A percentile compares a stretch with the other conserved stretches of the same genome.
These are phyloP conservation scores for Solanum chiquidenum DNA, from an alignment of 257 asterid species.

Conservation along the genomic window DNA sequence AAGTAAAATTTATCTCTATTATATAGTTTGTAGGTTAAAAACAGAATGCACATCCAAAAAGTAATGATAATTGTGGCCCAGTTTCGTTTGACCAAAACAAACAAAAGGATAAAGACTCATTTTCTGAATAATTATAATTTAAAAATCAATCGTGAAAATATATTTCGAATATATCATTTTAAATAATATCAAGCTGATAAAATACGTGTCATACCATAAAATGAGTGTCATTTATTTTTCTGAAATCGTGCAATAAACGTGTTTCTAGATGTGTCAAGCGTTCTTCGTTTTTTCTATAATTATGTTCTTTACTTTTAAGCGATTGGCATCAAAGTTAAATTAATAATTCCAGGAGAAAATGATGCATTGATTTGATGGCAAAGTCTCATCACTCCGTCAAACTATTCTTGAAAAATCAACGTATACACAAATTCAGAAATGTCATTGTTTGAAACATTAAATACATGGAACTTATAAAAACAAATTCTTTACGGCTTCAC, in stretches of 20 bases:
- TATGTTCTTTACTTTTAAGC: background rate
- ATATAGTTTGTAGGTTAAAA: too few relatives aligned
- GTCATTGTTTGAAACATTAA: background rate
- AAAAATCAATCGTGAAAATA: background rate
- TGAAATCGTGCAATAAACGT: background rate
- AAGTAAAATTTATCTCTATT: too few relatives aligned
- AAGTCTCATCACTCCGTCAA: background rate
- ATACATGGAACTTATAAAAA: background rate
- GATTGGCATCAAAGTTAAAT: background rate
- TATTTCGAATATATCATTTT: background rate
- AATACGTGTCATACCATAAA: background rate
- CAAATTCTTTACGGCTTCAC: background rate
- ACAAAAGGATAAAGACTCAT: background rate
- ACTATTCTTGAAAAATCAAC: background rate
- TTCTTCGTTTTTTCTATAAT: background rate
- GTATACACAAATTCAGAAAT: background rate
- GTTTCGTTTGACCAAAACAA: background rate
- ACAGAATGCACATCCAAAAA: accelerated
- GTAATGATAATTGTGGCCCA: accelerated
- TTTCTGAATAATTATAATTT: background rate
- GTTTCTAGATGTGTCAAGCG: background rate
- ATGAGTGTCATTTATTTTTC: background rate
- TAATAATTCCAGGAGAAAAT: background rate
- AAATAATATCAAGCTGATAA: background rate
- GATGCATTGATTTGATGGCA: background rate